phyloP scores from a whole-genome alignment of 208 protist species.

The Leishmania amazonensis region DNA sequence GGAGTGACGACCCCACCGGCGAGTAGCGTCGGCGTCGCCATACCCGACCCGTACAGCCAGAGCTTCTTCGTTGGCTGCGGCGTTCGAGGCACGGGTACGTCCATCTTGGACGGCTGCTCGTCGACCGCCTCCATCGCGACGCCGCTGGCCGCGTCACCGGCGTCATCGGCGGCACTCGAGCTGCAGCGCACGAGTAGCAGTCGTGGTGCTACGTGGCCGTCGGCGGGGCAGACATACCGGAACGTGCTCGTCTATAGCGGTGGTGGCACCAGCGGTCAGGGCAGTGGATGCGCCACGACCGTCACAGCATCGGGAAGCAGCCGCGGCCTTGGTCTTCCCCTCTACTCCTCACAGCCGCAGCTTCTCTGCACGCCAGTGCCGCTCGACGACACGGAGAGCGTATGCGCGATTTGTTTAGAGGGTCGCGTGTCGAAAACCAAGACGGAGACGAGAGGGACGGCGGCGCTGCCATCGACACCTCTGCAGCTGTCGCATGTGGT shows the following conservation, averaged over 20 bases:
- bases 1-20: not conserved
- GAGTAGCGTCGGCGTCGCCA: not conserved
- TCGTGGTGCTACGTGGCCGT: not conserved
- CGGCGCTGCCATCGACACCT: not conserved
- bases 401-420: conserved; percentile 31
- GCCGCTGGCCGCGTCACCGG: not conserved
- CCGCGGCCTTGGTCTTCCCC: not conserved
- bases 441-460: not conserved
- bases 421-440: not conserved
- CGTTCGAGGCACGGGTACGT: not conserved
- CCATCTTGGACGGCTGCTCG: not conserved
- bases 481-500: not conserved
- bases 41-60: not conserved
- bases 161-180: conserved; percentile 10
- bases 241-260: not conserved
- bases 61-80: not conserved
- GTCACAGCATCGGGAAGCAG: not conserved
- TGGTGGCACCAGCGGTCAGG: not conserved
- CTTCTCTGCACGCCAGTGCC: conserved; percentile 28
- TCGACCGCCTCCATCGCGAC: conserved; percentile 2
- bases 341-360: conserved; percentile 15
- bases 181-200: conserved; percentile 8
- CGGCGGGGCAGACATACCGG: not conserved
- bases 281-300: not conserved
- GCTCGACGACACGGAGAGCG: conserved; percentile 35